These are phyloP conservation scores for Phytophthora megakarya DNA, from an alignment of 352 stramenopile genomes.

Conservation along the genomic window DNA sequence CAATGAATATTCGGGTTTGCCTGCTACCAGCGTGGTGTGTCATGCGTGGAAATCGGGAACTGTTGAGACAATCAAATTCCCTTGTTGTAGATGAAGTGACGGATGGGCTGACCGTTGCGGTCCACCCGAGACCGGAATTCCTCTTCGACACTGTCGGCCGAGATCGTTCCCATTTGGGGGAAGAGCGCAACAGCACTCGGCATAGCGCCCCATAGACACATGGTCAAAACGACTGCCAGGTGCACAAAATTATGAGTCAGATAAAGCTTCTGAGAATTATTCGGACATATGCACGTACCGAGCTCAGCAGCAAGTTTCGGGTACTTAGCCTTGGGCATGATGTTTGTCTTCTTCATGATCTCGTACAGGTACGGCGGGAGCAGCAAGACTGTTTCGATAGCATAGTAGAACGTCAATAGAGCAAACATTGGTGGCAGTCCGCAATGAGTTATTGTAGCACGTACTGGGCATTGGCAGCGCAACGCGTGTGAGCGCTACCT, in stretches of 20 bases:
- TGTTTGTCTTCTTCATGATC: constrained; percentile 70
- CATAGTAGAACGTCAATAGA: too few relatives aligned
- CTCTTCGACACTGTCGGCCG: constrained; percentile 61
- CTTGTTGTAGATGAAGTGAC: constrained; percentile 84
- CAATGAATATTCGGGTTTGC: not conserved
- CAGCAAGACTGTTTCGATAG: constrained; percentile 56
- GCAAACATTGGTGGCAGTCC: too few relatives aligned
- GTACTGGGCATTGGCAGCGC: constrained; percentile 82
- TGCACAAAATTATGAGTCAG: constrained; percentile 6
- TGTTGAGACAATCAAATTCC: constrained; percentile 53
- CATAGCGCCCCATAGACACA: constrained; percentile 81
- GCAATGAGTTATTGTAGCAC: too few relatives aligned
- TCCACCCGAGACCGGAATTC: constrained; percentile 67
- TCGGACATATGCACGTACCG: constrained; percentile 37
- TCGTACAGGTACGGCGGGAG: constrained; percentile 84
- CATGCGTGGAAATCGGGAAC: too few relatives aligned
- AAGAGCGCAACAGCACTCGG: constrained; percentile 83
- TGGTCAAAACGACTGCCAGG: constrained; percentile 60
- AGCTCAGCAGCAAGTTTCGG: constrained; percentile 80
- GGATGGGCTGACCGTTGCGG: constrained; percentile 58
- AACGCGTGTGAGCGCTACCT: constrained; percentile 81
- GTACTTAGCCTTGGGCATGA: constrained; percentile 76
- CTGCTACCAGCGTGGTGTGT: not conserved
- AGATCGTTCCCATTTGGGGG: constrained; percentile 78
- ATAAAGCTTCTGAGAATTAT: not conserved